These are phyloP conservation scores for Capronia coronata DNA, from an alignment of 2,329 filamentous ascomycete species.

Conservation along the genomic window DNA sequence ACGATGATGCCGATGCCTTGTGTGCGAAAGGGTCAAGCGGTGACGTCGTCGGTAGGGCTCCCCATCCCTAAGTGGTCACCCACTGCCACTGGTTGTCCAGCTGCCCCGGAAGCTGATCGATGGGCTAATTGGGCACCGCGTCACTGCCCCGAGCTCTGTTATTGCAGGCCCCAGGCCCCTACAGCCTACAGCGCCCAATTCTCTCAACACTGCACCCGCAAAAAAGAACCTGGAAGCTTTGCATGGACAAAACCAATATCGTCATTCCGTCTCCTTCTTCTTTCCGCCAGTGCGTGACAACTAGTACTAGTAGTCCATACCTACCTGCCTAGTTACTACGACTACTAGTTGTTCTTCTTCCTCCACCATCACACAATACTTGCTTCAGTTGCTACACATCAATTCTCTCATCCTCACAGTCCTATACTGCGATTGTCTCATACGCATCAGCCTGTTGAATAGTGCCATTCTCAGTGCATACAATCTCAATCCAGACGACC, in stretches of 20 bases:
- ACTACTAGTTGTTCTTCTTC: background rate
- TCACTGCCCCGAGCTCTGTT: background rate
- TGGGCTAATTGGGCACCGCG: background rate
- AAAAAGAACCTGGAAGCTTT: too few species aligned
- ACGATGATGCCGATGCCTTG: too few species aligned
- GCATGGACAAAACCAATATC: background rate
- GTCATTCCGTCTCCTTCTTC: conserved; percentile 13
- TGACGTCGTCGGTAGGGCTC: too few species aligned
- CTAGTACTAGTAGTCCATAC: too few species aligned
- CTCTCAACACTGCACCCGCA: background rate
- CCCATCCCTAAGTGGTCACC: too few species aligned
- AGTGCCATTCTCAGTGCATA: background rate
- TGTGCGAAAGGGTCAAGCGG: too few species aligned
- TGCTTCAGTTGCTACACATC: background rate
- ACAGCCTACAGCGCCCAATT: background rate
- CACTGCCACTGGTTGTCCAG: too few species aligned
- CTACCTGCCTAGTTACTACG: too few species aligned
- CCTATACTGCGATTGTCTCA: background rate
- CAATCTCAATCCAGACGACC: background rate
- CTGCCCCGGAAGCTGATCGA: too few species aligned
- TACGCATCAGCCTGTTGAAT: background rate
- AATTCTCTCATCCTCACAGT: background rate
- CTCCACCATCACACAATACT: background rate
- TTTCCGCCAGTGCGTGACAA: too few species aligned
- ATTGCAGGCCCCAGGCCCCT: background rate